A percentile compares a stretch with the other conserved stretches of the same genome.
Conservation (phyloP, 2,329 filamentous ascomycete genomes). For the Amesomyces nigricolor region DNA sequence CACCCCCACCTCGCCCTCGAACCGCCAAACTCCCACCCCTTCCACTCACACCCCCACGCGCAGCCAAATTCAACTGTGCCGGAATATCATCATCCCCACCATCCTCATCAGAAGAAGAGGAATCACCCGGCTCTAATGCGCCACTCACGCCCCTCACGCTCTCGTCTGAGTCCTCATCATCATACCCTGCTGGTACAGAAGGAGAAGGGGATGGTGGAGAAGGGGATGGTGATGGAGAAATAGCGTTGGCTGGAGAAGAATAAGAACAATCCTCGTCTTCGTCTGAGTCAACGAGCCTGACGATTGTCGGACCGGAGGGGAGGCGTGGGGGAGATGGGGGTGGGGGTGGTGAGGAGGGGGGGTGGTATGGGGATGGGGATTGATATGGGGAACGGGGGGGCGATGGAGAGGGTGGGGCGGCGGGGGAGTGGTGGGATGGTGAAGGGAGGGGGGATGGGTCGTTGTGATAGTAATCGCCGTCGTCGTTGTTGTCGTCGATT, state of each 20-base stretch:
- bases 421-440: not conserved
- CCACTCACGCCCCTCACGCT: constrained; percentile 9
- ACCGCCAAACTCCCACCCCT: constrained; percentile 2
- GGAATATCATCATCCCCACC: constrained; percentile 26
- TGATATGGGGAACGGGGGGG: not conserved
- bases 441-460: not conserved
- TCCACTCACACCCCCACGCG: not conserved
- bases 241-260: too few relatives aligned
- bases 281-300: constrained; percentile 30
- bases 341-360: too few relatives aligned
- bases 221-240: too few relatives aligned
- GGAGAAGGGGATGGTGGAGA: too few relatives aligned
- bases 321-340: constrained; percentile 10
- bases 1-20: constrained; percentile 13
- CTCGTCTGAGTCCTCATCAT: not conserved
- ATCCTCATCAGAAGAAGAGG: constrained; percentile 11
- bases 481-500: too few relatives aligned
- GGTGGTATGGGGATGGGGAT: constrained; percentile 10
- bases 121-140: constrained; percentile 13
- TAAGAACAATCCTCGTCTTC: constrained; percentile 19
- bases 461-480: too few relatives aligned
- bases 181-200: too few relatives aligned
- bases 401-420: not conserved
- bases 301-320: constrained; percentile 30
- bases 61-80: not conserved